Conservation (phyloP, 208 protist species). For the Entamoeba invadens region DNA sequence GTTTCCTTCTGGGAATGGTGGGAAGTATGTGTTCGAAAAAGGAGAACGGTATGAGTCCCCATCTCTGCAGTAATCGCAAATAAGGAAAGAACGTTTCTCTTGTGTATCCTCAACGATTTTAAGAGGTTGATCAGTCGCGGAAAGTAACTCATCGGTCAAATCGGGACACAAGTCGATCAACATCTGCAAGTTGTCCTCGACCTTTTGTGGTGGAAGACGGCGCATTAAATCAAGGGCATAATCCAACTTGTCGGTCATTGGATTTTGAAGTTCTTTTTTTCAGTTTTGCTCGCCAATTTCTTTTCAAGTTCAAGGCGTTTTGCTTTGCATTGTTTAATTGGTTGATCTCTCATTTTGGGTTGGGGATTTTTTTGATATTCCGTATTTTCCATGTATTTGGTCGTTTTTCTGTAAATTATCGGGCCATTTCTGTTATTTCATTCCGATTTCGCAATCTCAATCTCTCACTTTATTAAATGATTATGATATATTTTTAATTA, state of each 20-base stretch:
- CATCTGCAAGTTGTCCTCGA: background rate
- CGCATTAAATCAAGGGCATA: background rate
- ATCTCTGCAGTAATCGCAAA: conserved; percentile 3
- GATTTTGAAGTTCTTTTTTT: background rate
- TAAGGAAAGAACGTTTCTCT: background rate
- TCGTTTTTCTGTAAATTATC: no score
- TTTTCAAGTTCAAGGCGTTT: no score
- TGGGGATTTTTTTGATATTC: no score
- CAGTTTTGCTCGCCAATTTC: no score
- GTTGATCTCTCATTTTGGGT: no score
- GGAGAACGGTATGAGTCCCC: background rate
- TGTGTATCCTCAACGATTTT: background rate
- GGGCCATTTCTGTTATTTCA: no score
- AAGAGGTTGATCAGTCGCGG: background rate
- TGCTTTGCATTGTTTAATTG: no score
- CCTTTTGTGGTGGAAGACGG: background rate
- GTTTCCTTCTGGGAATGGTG: background rate
- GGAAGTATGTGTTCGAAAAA: background rate
- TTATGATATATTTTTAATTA: no score
- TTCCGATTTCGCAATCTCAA: no score
- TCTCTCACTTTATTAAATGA: no score
- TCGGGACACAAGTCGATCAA: conserved; percentile 3
- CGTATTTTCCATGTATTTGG: no score
- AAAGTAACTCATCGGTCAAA: background rate
- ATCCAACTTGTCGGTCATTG: background rate